phyloP scores from a whole-genome alignment of 176 grass and related monocot species.

The Dactylis glomerata region DNA sequence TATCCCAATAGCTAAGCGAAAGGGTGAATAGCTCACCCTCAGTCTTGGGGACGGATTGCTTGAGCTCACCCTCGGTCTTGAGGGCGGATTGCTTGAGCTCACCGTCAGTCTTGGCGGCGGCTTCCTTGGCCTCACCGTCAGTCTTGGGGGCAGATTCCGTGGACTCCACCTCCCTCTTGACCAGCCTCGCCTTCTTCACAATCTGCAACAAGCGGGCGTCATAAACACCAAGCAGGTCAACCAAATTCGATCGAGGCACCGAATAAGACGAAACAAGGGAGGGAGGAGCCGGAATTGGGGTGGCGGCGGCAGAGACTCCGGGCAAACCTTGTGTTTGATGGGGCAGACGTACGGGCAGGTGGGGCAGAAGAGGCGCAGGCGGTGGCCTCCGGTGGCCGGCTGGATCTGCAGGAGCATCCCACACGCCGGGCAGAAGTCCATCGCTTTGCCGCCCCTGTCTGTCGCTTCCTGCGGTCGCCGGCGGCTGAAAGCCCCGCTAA shows the following conservation, averaged over 20 bases:
- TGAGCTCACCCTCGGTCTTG: constrained; percentile 49
- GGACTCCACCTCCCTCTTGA: constrained; percentile 64
- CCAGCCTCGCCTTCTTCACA: constrained; percentile 52
- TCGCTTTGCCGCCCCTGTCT: constrained; percentile 5
- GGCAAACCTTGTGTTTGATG: constrained; percentile 56
- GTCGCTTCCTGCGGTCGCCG: background rate
- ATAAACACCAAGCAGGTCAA: background rate
- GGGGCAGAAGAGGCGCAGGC: constrained; percentile 60
- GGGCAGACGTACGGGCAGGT: constrained; percentile 69
- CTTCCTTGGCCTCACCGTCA: constrained; percentile 39
- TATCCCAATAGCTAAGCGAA: background rate
- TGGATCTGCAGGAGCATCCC: constrained; percentile 74
- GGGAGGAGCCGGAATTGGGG: background rate
- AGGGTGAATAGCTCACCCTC: constrained; percentile 27
- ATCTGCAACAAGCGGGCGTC: constrained; percentile 42
- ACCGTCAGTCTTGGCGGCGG: constrained; percentile 38
- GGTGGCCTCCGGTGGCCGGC: constrained; percentile 45
- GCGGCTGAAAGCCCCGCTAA: background rate
- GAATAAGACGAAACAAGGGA: background rate
- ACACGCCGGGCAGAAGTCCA: constrained; percentile 85
- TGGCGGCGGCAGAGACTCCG: background rate
- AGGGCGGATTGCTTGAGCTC: constrained; percentile 46
- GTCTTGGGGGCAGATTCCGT: constrained; percentile 53
- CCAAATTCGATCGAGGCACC: background rate
- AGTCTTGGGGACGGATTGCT: constrained; percentile 53